Conservation (phyloP, 345 rosid species). For the Syzygium oleosum region DNA sequence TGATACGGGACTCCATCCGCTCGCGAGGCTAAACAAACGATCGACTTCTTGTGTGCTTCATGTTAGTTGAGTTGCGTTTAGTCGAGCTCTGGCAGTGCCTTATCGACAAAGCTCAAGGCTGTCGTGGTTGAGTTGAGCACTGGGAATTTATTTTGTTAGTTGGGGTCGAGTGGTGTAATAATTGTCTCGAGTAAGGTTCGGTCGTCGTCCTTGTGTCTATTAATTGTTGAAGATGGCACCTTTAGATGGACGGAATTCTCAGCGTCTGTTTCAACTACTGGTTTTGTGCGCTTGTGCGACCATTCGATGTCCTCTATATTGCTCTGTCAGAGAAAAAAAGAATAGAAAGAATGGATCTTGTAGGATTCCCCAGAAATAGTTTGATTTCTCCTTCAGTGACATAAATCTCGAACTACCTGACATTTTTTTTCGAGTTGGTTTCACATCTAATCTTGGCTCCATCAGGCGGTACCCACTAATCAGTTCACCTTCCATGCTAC, state of each 20-base stretch:
- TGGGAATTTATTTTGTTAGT: neutral
- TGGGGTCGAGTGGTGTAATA: neutral
- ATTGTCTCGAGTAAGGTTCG: neutral
- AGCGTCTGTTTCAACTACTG: neutral
- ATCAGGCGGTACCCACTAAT: conserved; percentile 6
- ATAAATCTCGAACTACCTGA: neutral
- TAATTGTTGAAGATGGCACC: neutral
- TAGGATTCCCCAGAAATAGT: neutral
- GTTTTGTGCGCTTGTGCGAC: neutral
- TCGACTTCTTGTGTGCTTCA: neutral
- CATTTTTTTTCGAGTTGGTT: neutral
- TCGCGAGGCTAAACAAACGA: neutral
- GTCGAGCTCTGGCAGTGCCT: neutral
- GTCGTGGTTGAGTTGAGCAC: neutral
- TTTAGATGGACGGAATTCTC: neutral
- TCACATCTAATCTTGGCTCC: neutral
- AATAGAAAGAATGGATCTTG: neutral
- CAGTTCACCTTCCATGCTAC: conserved; percentile 22
- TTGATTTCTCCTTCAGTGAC: neutral
- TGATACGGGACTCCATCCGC: neutral
- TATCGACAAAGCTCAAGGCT: conserved; percentile 4
- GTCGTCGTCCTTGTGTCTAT: neutral
- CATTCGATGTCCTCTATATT: neutral
- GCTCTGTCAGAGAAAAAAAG: neutral
- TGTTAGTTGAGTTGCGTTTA: neutral